phyloP scores from a whole-genome alignment of 208 protist genomes.

The Phytomonas serpens region DNA sequence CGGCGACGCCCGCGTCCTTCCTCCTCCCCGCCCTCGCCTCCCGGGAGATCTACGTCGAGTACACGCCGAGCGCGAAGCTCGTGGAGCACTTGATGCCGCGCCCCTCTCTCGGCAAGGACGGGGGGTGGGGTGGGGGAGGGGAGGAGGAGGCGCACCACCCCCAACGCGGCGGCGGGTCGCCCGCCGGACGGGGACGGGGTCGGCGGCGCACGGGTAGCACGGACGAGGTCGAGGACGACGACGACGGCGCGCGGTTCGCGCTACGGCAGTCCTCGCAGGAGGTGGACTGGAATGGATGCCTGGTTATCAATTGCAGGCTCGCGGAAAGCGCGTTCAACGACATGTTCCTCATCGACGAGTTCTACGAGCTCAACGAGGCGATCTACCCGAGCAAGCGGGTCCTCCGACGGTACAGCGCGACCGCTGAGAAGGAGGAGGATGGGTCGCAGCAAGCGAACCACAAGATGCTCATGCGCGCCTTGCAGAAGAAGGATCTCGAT shows the following conservation, averaged over 20 bases:
- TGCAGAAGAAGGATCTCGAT: neutral
- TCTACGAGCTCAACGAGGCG: conserved; percentile 64
- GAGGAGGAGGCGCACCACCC: neutral
- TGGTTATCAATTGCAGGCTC: conserved; percentile 66
- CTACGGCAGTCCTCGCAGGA: conserved; percentile 20
- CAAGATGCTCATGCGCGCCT: neutral
- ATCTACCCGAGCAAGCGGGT: conserved; percentile 49
- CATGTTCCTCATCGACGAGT: conserved; percentile 84
- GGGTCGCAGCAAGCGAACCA: neutral
- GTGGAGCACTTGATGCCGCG: conserved; percentile 13
- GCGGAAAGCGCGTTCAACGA: conserved; percentile 78
- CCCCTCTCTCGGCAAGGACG: neutral
- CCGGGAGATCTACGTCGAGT: conserved; percentile 69
- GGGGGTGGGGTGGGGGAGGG: neutral
- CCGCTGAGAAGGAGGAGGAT: neutral
- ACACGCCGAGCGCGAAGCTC: conserved; percentile 41
- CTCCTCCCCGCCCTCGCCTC: conserved; percentile 55
- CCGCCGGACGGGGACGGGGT: conserved; percentile 13
- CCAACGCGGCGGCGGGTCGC: neutral
- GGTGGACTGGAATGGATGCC: conserved; percentile 67
- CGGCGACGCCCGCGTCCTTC: conserved; percentile 42
- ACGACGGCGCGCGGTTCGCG: conserved; percentile 18
- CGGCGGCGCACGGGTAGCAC: conserved; percentile 12
- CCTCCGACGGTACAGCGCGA: conserved; percentile 14
- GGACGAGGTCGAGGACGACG: conserved; percentile 18